Evolutionary conservation across 176 grass and related monocot species (phyloP).

Genomic region (Aegilops umbellulata): DNA sequence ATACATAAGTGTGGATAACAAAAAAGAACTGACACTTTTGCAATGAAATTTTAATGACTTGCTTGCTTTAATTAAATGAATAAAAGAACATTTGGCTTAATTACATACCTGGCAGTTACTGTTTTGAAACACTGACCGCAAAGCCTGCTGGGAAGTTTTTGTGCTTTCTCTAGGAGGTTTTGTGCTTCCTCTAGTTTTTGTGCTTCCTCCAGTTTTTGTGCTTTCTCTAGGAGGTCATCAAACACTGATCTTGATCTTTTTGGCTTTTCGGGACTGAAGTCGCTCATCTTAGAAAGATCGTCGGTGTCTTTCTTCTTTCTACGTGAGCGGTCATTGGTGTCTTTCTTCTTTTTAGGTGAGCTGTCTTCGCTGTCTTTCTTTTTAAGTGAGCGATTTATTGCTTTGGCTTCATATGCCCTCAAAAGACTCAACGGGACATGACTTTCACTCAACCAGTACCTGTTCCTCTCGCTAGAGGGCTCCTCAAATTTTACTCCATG

Average conservation of each 20-base stretch:
- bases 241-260: constrained; percentile 50
- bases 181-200: constrained; percentile 48
- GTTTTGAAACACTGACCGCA: constrained; percentile 79
- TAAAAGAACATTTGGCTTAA: background rate
- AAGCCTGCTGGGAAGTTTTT: constrained; percentile 44
- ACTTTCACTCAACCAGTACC: constrained; percentile 89
- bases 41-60: constrained; percentile 1
- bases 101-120: constrained; percentile 65
- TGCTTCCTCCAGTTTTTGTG: constrained; percentile 55
- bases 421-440: constrained; percentile 80
- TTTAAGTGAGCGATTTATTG: constrained; percentile 69
- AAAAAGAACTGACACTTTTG: background rate
- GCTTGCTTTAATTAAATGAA: background rate
- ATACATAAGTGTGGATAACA: background rate
- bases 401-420: constrained; percentile 85
- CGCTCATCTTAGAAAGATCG: constrained; percentile 32
- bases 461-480: constrained; percentile 74
- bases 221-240: constrained; percentile 67
- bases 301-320: constrained; percentile 65
- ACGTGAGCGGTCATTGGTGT: constrained; percentile 50
- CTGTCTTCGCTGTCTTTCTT: constrained; percentile 51
- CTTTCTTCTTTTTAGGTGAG: constrained; percentile 1
- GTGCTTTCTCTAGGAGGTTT: constrained; percentile 62
- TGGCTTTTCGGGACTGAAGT: constrained; percentile 29
- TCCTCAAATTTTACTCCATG: constrained; percentile 77